Evolutionary conservation across 2,329 filamentous ascomycete genomes (phyloP), one percentile per base, ranked within the genome.

Genomic region (Periglandula ipomoeae): DNA sequence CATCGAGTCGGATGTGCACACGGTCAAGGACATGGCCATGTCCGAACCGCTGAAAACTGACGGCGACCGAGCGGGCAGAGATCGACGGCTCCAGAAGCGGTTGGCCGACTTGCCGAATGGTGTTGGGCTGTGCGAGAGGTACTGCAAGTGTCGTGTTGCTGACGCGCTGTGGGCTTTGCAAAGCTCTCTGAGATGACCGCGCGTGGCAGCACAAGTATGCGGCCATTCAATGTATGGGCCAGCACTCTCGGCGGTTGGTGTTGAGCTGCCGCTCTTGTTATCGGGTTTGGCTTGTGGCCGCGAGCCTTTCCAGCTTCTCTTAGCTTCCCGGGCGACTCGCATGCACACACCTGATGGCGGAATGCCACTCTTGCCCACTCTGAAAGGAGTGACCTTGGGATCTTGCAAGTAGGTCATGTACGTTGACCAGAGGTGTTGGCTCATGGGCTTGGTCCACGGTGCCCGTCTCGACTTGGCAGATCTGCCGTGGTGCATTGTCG

Each of bases 1-100:
- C 82, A 85, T 85, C 2, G 74, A 74, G 38, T 82, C 78, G 2
- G 81, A 74, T 1, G 81, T 84, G 65, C 78, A 82, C 26, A 83
- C 66, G 1, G 74, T 71, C 46, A 85, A 69, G 10, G 82, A 85
- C 58, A 84, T 66, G 38, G 75, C 72, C 72, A 85, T 82, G 53
- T 84, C 81, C 37, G 75, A 72, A 10, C 74, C 75, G 2, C 73
- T 78, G 59, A 84, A 84, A 10, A 75, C 65, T 2, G 73, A 73
- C 4, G 68, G 46, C 2, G 70, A 69, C 26, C 68, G 69, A 20
- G 65, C 68, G 3, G 76, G 71, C 11, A 71, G 73, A 26, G 69
- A 68, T 45, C 72, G 70, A 37, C 74, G 70, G 52, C 70, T 75
- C 64, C 71, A 72, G 52, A 70, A 68, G 20, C 75, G 72, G 27